Percentiles rank a stretch among this genome's conserved stretches.
Conservation (phyloP, 2,329 filamentous ascomycete genomes). For the Mycosphaerelloides madeirae region DNA sequence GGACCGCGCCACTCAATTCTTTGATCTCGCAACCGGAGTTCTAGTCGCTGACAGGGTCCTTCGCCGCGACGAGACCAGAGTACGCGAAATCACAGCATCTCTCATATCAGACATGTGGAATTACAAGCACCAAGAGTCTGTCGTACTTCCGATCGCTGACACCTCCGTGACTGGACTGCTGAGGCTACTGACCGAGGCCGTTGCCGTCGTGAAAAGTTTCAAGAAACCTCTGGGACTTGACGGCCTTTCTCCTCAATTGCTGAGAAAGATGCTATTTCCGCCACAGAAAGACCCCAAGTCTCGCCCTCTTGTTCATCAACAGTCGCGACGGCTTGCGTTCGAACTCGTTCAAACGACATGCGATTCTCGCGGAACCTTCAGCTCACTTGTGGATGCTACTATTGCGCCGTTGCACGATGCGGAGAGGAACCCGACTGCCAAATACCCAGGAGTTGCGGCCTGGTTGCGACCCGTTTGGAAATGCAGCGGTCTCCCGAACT, state of each 20-base stretch:
- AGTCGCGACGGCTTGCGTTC: constrained; percentile 20
- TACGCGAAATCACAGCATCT: constrained; percentile 17
- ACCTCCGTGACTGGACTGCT: constrained; percentile 31
- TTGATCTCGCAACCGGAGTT: constrained; percentile 16
- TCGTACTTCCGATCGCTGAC: constrained; percentile 22
- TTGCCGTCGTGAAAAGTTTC: constrained; percentile 24
- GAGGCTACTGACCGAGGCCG: constrained; percentile 36
- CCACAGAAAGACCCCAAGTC: not conserved
- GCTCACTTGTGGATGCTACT: constrained; percentile 11
- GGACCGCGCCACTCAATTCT: constrained; percentile 16
- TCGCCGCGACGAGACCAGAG: constrained; percentile 15
- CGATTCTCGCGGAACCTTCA: constrained; percentile 16
- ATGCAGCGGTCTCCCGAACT: constrained; percentile 66
- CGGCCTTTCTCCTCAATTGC: constrained; percentile 21
- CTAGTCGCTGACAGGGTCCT: constrained; percentile 13
- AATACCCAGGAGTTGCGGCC: constrained; percentile 34
- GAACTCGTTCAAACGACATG: constrained; percentile 22
- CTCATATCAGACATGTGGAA: constrained; percentile 16
- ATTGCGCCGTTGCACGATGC: constrained; percentile 9
- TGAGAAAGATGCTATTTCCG: constrained; percentile 26
- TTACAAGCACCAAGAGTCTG: constrained; percentile 24
- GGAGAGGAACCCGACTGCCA: constrained; percentile 4
- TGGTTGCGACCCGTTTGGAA: constrained; percentile 35
- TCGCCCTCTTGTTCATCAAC: constrained; percentile 14
- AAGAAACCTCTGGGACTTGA: constrained; percentile 28